phyloP scores from a whole-genome alignment of 108 stramenopile genomes.

The Fragilaria radians region DNA sequence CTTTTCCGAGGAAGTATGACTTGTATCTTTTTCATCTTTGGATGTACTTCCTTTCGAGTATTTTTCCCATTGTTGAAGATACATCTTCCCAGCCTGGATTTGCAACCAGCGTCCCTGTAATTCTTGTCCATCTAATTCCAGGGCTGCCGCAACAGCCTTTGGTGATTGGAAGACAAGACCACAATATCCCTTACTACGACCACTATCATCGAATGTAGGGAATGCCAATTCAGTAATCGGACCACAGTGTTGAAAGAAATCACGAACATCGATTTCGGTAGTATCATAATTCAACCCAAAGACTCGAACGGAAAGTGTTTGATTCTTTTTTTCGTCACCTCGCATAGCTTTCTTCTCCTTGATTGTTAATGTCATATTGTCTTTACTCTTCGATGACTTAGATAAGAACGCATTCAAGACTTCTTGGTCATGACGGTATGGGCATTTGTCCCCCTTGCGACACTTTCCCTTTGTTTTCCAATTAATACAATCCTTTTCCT shows the following conservation, averaged over 20 bases:
- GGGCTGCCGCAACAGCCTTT: slow-evolving; percentile 57
- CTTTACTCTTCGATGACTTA: slow-evolving; percentile 33
- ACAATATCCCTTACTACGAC: slow-evolving; percentile 71
- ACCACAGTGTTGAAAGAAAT: slow-evolving; percentile 50
- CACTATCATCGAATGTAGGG: slow-evolving; percentile 70
- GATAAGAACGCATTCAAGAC: slow-evolving; percentile 31
- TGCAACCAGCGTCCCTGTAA: slow-evolving; percentile 57
- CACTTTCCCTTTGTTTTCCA: slow-evolving; percentile 83
- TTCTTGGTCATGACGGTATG: slow-evolving; percentile 50
- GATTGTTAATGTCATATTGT: slow-evolving; percentile 8
- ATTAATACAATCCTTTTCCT: slow-evolving; percentile 65
- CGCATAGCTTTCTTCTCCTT: no score
- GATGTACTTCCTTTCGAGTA: no score
- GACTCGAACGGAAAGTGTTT: slow-evolving; percentile 56
- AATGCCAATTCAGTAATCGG: slow-evolving; percentile 54
- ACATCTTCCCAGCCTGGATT: slow-evolving; percentile 70
- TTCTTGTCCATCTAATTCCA: slow-evolving; percentile 44
- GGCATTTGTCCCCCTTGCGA: slow-evolving; percentile 55
- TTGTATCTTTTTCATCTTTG: slow-evolving; percentile 7
- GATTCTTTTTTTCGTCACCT: slow-evolving; percentile 39
- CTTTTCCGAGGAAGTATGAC: not conserved
- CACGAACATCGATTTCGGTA: slow-evolving; percentile 50
- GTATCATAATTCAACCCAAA: slow-evolving; percentile 78
- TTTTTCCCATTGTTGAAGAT: slow-evolving; percentile 52
- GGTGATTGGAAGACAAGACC: slow-evolving; percentile 61